phyloP scores from a whole-genome alignment of 1,139 yeast species.

The Hanseniaspora sp. region DNA sequence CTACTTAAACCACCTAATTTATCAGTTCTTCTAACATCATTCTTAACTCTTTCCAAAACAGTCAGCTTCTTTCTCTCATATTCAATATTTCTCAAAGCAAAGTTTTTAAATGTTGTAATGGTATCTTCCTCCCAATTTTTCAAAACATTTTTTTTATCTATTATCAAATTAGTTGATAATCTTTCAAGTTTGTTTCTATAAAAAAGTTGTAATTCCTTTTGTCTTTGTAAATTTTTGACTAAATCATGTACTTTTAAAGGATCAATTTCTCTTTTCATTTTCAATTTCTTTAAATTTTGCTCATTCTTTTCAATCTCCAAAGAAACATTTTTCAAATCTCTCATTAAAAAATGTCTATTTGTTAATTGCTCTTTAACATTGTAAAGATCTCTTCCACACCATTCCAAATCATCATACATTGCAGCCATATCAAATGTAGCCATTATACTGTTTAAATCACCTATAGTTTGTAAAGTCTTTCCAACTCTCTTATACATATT shows the following conservation, averaged over 20 bases:
- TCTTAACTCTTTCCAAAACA: conserved; percentile 61
- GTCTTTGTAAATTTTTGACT: conserved; percentile 62
- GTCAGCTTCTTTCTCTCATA: conserved; percentile 74
- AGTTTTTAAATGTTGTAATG: conserved; percentile 44
- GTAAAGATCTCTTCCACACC: conserved; percentile 63
- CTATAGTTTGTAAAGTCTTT: conserved; percentile 54
- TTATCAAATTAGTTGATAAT: conserved; percentile 74
- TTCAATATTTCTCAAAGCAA: conserved; percentile 64
- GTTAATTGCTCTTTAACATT: conserved; percentile 87
- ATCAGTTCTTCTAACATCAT: conserved; percentile 68
- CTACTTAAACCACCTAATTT: conserved; percentile 72
- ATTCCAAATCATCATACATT: conserved; percentile 62
- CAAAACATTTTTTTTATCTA: conserved; percentile 50
- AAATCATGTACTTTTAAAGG: conserved; percentile 91
- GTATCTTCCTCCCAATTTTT: conserved; percentile 41
- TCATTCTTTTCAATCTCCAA: conserved; percentile 60
- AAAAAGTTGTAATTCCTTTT: conserved; percentile 67
- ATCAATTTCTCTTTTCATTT: conserved; percentile 63
- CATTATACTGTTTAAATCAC: conserved; percentile 67
- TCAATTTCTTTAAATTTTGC: conserved; percentile 60
- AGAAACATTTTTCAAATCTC: conserved; percentile 76
- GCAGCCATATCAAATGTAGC: conserved; percentile 66
- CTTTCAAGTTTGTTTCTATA: conserved; percentile 64
- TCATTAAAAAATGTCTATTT: conserved; percentile 80
- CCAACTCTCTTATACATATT: conserved; percentile 74